These are phyloP conservation scores for Thinopyrum elongatum DNA, from an alignment of 176 grass and related monocot species.

Conservation along the genomic window DNA sequence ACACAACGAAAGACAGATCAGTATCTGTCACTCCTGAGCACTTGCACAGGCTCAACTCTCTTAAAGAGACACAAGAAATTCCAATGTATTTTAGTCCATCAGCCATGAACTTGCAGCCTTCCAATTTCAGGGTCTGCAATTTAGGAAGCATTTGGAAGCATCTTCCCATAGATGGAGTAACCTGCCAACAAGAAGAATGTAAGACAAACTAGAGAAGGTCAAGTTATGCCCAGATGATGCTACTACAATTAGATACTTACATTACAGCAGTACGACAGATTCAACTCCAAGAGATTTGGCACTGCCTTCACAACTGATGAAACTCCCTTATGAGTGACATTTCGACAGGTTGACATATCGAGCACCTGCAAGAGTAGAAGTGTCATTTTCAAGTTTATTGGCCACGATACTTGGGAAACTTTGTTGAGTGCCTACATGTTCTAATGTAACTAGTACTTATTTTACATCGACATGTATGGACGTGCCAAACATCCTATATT, in stretches of 20 bases:
- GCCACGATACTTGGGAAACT: neutral
- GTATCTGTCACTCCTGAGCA: constrained; percentile 73
- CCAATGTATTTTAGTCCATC: constrained; percentile 58
- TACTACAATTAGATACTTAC: constrained; percentile 47
- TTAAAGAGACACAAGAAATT: constrained; percentile 56
- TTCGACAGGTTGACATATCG: constrained; percentile 72
- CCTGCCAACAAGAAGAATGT: constrained; percentile 40
- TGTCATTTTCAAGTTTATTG: neutral
- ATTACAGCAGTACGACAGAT: constrained; percentile 60
- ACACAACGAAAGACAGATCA: constrained; percentile 53
- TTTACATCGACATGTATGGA: neutral
- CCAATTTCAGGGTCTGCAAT: constrained; percentile 62
- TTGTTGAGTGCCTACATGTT: neutral
- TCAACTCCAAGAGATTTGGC: constrained; percentile 52
- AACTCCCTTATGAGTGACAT: constrained; percentile 51
- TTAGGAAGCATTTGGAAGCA: constrained; percentile 46
- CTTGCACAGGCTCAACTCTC: constrained; percentile 78
- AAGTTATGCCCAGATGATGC: neutral
- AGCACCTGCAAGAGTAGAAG: constrained; percentile 54
- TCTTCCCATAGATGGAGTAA: constrained; percentile 43
- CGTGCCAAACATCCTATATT: neutral
- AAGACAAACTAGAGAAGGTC: neutral
- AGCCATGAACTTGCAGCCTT: constrained; percentile 63
- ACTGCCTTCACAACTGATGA: constrained; percentile 42
- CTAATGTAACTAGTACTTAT: neutral